Evolutionary conservation across 176 grass and related monocot genomes (phyloP).

Genomic region (Cenchrus purpureus): DNA sequence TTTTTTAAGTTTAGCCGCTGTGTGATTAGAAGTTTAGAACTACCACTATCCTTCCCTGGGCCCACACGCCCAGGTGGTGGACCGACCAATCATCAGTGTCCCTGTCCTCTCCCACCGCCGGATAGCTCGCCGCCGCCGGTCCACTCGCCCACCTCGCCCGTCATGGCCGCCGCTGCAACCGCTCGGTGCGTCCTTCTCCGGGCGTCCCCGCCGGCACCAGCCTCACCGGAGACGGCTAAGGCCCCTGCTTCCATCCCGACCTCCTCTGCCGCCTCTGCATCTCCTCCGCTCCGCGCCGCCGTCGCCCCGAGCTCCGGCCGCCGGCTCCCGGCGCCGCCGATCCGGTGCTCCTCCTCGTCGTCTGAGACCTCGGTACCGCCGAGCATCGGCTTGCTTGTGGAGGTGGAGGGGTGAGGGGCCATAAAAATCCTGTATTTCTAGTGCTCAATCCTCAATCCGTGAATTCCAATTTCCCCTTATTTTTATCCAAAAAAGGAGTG

Average conservation of each 20-base stretch:
- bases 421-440: not conserved
- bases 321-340: not conserved
- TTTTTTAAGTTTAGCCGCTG: too few relatives aligned
- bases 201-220: not conserved
- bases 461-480: not conserved
- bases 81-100: constrained; percentile 18
- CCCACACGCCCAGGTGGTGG: constrained; percentile 17
- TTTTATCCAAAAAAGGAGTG: not conserved
- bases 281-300: constrained; percentile 11
- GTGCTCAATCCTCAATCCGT: not conserved
- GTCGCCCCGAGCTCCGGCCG: not conserved
- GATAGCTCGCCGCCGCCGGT: constrained; percentile 21
- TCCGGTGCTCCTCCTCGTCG: constrained; percentile 36
- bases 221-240: not conserved
- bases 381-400: constrained; percentile 50
- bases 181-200: constrained; percentile 29
- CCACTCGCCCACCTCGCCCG: not conserved
- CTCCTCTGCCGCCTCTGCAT: not conserved
- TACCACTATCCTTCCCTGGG: not conserved
- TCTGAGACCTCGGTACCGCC: not conserved
- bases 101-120: not conserved
- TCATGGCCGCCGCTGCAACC: constrained; percentile 30
- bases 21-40: not conserved
- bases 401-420: constrained; percentile 66
- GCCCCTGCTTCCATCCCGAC: not conserved